Evolutionary conservation across 2,329 filamentous ascomycete genomes (phyloP).

Genomic region (Neurospora sp.): DNA sequence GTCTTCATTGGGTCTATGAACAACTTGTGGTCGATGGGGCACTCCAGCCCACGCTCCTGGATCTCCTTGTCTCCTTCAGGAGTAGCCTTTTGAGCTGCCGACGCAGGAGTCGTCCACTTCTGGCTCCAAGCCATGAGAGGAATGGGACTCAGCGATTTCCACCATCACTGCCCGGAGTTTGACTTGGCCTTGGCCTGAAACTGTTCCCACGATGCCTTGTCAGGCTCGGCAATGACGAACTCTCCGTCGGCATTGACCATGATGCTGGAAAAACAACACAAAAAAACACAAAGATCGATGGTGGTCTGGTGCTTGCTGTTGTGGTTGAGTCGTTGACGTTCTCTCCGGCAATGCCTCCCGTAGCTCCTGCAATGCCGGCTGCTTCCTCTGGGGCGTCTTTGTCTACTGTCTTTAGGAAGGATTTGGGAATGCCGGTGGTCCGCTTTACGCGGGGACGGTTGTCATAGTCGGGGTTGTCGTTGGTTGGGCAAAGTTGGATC

Average conservation of each 20-base stretch:
- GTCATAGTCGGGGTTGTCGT: slow-evolving; percentile 93
- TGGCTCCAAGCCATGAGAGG: not conserved
- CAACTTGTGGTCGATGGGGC: slow-evolving; percentile 92
- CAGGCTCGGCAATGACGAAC: slow-evolving; percentile 91
- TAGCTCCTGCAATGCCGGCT: too few species aligned
- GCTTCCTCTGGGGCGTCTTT: slow-evolving; percentile 33
- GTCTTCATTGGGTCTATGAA: slow-evolving; percentile 99
- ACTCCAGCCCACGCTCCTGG: slow-evolving; percentile 80
- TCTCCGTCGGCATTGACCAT: slow-evolving; percentile 98
- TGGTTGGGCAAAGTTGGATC: slow-evolving; percentile 98
- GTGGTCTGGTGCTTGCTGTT: not conserved
- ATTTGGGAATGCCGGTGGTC: slow-evolving; percentile 92
- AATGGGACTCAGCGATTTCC: not conserved
- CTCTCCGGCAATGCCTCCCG: too few species aligned
- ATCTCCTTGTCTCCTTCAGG: slow-evolving; percentile 70
- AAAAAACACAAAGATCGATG: not conserved
- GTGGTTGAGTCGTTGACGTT: too few species aligned
- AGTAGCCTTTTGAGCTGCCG: not conserved
- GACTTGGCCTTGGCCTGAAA: slow-evolving; percentile 56
- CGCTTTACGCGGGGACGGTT: slow-evolving; percentile 88
- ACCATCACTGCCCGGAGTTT: not conserved
- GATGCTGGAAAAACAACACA: slow-evolving; percentile 50
- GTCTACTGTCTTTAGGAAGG: slow-evolving; percentile 90
- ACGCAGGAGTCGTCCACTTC: not conserved
- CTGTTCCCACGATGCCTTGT: slow-evolving; percentile 92